Evolutionary conservation across 495 filamentous ascomycete species (phyloP), one percentile per base, ranked within the genome.

Genomic region (Terfezia claveryi): DNA sequence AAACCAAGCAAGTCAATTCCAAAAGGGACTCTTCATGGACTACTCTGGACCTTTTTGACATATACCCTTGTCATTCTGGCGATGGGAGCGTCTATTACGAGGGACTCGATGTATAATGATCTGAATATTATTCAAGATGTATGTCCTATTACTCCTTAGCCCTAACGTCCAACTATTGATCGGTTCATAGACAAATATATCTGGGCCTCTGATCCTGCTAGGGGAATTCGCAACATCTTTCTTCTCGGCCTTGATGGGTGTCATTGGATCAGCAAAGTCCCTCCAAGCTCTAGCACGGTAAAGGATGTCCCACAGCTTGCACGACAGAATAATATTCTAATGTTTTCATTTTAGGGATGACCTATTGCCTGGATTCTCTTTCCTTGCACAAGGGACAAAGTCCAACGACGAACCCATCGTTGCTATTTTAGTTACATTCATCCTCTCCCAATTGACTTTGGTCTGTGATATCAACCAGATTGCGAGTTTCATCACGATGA

Each of bases 401-500:
- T 76, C 75, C 50, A 74, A 71, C 37, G 86, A 92, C 61, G 85
- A 93, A 59, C 86, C 86, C 1, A 73, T 80, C 8, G 72, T 77
- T 59, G 86, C 86, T 3, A 85, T 93, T 52, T 68, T 91, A 51
- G 64, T 87, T 32, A 91, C 85, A 0, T 89, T 79, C 58, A 56
- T 82, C 11, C 74, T 86, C 37, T 78, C 85, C 1, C 86, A 93
- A 63, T 54, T 87, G 23, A 85, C 83, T 4, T 83, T 93, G 70
- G 74, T 93, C 38, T 82, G 81, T 54, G 80, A 91, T 62, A 76
- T 93, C 61, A 93, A 93, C 68, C 81, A 83, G 55, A 91, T 93
- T 56, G 86, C 86, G 12, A 86, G 83, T 1, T 81, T 89, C 55
- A 80, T 87, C 50, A 87, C 86, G 6, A 93, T 89, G 83, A 81